These are phyloP conservation scores for Zopfia rhizophila DNA, from an alignment of 2,329 filamentous ascomycete species.

Conservation along the genomic window DNA sequence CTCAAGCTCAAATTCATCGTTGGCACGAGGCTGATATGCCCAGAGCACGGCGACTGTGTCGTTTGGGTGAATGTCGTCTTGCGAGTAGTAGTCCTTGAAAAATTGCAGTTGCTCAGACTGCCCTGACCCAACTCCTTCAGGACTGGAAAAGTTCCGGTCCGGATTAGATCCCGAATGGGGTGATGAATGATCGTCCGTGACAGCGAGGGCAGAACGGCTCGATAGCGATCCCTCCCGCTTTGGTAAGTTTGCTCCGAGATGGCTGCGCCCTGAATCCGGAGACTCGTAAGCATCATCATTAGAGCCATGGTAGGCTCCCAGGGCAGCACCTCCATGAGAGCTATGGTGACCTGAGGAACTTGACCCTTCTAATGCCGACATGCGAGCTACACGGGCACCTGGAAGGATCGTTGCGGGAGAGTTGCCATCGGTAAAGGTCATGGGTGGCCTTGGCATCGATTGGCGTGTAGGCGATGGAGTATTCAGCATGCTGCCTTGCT, in stretches of 20 bases:
- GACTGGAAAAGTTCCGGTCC: slow-evolving; percentile 80
- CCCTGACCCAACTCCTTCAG: slow-evolving; percentile 82
- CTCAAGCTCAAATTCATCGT: slow-evolving; percentile 92
- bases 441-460: slow-evolving; percentile 41
- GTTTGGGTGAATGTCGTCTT: slow-evolving; percentile 92
- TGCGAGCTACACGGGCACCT: slow-evolving; percentile 89
- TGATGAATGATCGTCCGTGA: slow-evolving; percentile 75
- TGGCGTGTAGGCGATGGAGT: slow-evolving; percentile 77
- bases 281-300: slow-evolving; percentile 70
- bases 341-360: slow-evolving; percentile 63
- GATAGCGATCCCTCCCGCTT: slow-evolving; percentile 90
- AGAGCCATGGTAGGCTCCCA: slow-evolving; percentile 39
- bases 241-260: slow-evolving; percentile 55
- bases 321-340: slow-evolving; percentile 36
- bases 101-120: slow-evolving; percentile 95
- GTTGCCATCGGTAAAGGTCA: slow-evolving; percentile 51
- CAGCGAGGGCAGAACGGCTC: slow-evolving; percentile 79
- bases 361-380: slow-evolving; percentile 89
- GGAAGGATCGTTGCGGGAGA: slow-evolving; percentile 68
- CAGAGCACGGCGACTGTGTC: slow-evolving; percentile 92
- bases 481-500: slow-evolving; percentile 83
- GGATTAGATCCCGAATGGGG: slow-evolving; percentile 64
- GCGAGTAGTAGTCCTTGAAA: slow-evolving; percentile 99
- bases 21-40: slow-evolving; percentile 95
- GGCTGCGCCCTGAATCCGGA: slow-evolving; percentile 70